These are phyloP conservation scores for Erysimum pusillum DNA, from an alignment of 441 rosid genomes.

Conservation along the genomic window DNA sequence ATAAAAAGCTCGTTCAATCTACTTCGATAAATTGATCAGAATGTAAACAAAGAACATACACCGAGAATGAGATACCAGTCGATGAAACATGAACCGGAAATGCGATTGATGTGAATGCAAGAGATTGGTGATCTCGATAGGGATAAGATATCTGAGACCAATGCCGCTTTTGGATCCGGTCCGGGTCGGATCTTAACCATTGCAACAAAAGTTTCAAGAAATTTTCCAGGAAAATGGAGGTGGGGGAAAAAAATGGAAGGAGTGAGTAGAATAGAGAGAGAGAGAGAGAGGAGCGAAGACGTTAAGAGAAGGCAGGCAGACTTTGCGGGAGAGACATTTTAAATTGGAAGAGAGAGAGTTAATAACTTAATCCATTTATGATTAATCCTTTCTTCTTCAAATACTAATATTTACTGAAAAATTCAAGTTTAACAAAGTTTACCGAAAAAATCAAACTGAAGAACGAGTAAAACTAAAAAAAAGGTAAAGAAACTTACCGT, in stretches of 20 bases:
- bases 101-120: conserved; percentile 56
- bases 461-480: conserved; percentile 30
- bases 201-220: conserved; percentile 31
- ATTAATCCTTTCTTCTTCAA: not conserved
- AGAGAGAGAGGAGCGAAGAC: conserved; percentile 47
- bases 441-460: conserved; percentile 9
- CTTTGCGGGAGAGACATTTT: conserved; percentile 66
- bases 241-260: not conserved
- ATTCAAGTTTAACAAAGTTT: not conserved
- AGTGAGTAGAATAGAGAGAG: conserved; percentile 32
- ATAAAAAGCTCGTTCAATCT: not conserved
- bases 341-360: conserved; percentile 52
- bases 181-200: conserved; percentile 55
- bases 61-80: conserved; percentile 94
- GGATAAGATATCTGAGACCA: conserved; percentile 73
- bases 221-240: conserved; percentile 6
- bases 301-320: conserved; percentile 67
- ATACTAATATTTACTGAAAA: not conserved
- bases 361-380: not conserved
- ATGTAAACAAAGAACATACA: conserved; percentile 54
- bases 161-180: conserved; percentile 61
- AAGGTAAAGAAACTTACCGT: not conserved
- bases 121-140: conserved; percentile 54
- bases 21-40: not conserved
- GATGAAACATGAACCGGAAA: conserved; percentile 56